These are phyloP conservation scores for Lentinula sp. DNA, from an alignment of 768 basidiomycete genomes.

Conservation along the genomic window DNA sequence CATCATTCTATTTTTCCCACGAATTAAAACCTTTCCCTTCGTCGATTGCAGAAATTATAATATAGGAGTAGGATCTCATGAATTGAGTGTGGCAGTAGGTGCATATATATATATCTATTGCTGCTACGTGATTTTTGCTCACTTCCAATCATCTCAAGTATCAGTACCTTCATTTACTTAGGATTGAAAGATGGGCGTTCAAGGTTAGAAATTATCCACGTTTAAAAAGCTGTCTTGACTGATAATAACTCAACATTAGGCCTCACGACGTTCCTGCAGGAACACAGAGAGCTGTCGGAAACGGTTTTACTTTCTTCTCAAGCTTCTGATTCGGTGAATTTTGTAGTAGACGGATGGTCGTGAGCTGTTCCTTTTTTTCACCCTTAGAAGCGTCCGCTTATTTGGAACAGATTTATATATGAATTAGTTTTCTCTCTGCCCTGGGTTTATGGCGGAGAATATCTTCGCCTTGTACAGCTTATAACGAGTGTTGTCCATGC, in stretches of 20 bases:
- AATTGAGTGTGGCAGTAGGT: not conserved
- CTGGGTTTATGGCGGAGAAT: constrained; percentile 88
- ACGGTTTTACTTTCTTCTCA: constrained; percentile 18
- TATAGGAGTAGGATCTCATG: not conserved
- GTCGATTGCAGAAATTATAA: too few species aligned
- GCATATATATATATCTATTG: not conserved
- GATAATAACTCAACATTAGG: constrained; percentile 17
- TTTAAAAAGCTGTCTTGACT: not conserved
- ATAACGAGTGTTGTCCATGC: constrained; percentile 49
- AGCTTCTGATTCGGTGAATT: constrained; percentile 25
- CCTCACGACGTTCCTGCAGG: constrained; percentile 45
- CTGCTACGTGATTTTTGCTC: not conserved
- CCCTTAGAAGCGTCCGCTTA: constrained; percentile 4
- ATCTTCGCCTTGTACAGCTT: constrained; percentile 44
- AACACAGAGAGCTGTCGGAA: constrained; percentile 39
- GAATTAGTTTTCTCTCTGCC: constrained; percentile 59
- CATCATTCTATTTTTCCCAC: not conserved
- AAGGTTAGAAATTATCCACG: not conserved
- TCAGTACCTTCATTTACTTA: too few species aligned
- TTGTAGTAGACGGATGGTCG: constrained; percentile 87
- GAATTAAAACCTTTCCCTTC: not conserved
- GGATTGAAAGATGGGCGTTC: not conserved
- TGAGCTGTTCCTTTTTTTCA: constrained; percentile 36
- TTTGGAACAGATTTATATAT: constrained; percentile 62
- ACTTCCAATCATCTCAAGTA: not conserved